phyloP scores from a whole-genome alignment of 257 asterid species.

The Fraxinus quadrangulata region DNA sequence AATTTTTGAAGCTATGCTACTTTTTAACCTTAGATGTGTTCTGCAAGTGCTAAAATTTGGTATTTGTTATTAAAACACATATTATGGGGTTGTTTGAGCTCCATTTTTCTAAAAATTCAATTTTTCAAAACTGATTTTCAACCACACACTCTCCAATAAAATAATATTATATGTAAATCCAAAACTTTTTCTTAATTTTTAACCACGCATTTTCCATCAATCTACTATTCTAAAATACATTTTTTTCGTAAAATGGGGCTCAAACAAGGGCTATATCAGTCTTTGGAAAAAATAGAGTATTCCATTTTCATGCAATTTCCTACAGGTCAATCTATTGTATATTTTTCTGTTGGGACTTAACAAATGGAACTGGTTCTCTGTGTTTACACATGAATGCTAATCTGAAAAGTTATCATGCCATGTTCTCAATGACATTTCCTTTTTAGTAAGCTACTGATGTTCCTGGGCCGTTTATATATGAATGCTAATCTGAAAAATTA shows the following conservation, averaged over 20 bases:
- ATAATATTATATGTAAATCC: too few relatives aligned
- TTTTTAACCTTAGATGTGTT: slow-evolving; percentile 1
- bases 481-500: slow-evolving; percentile 21
- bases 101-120: too few relatives aligned
- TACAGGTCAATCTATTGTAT: not conserved
- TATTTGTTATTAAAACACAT: not conserved
- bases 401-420: slow-evolving; percentile 11
- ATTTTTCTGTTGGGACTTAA: slow-evolving; percentile 24
- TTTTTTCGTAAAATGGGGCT: too few relatives aligned
- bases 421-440: not conserved
- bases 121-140: too few relatives aligned
- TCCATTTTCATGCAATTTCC: slow-evolving; percentile 14
- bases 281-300: not conserved
- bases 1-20: slow-evolving; percentile 14
- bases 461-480: slow-evolving; percentile 15
- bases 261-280: not conserved
- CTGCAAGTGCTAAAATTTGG: not conserved
- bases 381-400: slow-evolving; percentile 21
- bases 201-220: too few relatives aligned
- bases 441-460: slow-evolving; percentile 7
- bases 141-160: too few relatives aligned
- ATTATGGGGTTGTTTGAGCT: not conserved
- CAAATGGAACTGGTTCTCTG: slow-evolving; percentile 15
- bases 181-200: too few relatives aligned
- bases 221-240: too few relatives aligned